Conservation (phyloP, 352 stramenopile species). For the Globisporangium viniferum region DNA sequence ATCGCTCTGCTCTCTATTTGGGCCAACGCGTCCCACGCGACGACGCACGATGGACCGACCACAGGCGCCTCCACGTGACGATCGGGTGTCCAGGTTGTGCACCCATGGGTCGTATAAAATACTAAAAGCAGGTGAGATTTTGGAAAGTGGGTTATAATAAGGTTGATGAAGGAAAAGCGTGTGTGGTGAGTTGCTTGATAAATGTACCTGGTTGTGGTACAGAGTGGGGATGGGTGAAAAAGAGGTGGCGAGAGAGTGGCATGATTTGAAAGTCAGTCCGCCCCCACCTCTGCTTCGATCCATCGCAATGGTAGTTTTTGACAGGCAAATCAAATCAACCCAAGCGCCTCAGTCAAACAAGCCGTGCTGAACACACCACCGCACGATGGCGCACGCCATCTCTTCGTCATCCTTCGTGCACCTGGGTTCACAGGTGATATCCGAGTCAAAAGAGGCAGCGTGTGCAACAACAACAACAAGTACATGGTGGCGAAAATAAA, state of each 20-base stretch:
- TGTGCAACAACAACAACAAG: too few species aligned
- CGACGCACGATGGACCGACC: neutral
- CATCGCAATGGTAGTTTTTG: too few species aligned
- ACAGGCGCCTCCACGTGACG: neutral
- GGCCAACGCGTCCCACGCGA: neutral
- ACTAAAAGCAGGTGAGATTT: neutral
- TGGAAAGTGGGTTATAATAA: neutral
- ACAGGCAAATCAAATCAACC: too few species aligned
- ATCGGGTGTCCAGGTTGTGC: neutral
- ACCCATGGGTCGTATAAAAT: neutral
- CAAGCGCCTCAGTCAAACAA: too few species aligned
- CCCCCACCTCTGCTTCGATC: neutral
- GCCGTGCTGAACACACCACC: neutral
- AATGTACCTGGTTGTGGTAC: neutral
- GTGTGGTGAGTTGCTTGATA: neutral
- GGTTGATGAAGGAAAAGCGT: neutral
- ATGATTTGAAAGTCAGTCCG: slow-evolving; percentile 2
- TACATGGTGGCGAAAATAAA: too few species aligned
- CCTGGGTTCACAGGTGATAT: too few species aligned
- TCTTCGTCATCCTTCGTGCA: too few species aligned
- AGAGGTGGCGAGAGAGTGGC: neutral
- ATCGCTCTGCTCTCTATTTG: neutral
- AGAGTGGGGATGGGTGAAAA: neutral
- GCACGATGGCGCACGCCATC: too few species aligned
- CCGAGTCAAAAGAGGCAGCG: too few species aligned